Conservation (phyloP, 805 yeast species). For the Debaryomyces maramus region DNA sequence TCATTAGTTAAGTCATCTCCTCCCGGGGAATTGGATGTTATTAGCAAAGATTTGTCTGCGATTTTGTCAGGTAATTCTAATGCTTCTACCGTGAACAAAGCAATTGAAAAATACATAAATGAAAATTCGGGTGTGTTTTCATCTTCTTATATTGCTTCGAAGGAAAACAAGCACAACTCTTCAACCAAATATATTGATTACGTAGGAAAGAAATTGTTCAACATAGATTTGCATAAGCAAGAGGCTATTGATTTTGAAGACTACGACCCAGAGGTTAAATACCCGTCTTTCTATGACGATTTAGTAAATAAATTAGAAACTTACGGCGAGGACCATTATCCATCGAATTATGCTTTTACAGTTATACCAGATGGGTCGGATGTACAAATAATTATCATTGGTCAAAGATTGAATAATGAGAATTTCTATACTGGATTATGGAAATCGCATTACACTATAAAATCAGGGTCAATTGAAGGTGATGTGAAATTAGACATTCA, state of each 20-base stretch:
- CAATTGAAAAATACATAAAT: conserved; percentile 30
- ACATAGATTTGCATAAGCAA: conserved; percentile 54
- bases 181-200: conserved; percentile 56
- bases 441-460: conserved; percentile 63
- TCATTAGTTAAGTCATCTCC: conserved; percentile 37
- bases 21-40: conserved; percentile 37
- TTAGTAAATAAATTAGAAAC: conserved; percentile 34
- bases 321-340: conserved; percentile 69
- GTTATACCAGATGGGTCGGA: conserved; percentile 37
- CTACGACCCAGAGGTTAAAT: conserved; percentile 21
- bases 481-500: conserved; percentile 71
- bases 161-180: conserved; percentile 28
- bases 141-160: conserved; percentile 30
- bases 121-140: conserved; percentile 32
- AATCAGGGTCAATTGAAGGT: conserved; percentile 47
- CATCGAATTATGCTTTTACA: conserved; percentile 50
- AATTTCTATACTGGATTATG: conserved; percentile 92
- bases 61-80: conserved; percentile 22
- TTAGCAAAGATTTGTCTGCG: conserved; percentile 23
- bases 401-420: conserved; percentile 66
- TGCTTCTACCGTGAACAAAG: conserved; percentile 21
- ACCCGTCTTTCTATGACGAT: conserved; percentile 29
- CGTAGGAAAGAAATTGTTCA: conserved; percentile 47
- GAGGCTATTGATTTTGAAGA: conserved; percentile 55
- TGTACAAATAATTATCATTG: conserved; percentile 59